Conservation (phyloP, 495 filamentous ascomycete species). For the Neurospora terricola region DNA sequence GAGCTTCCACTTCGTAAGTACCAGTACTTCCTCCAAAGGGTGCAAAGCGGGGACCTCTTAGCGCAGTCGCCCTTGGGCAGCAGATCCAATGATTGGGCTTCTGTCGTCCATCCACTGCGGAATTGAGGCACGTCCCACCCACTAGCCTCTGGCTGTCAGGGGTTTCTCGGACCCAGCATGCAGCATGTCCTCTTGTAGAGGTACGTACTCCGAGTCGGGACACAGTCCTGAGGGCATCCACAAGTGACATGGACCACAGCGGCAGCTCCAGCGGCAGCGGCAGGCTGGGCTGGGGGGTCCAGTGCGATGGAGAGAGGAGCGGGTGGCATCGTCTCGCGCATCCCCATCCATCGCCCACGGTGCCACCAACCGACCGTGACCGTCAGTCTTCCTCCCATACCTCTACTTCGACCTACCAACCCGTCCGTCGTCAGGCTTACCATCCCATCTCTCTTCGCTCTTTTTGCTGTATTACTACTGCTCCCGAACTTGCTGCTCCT, state of each 20-base stretch:
- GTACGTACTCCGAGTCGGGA: not conserved
- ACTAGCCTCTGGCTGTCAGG: slow-evolving; percentile 8
- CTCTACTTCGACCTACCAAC: slow-evolving; percentile 14
- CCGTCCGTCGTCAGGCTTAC: slow-evolving; percentile 16
- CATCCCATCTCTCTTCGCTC: slow-evolving; percentile 20
- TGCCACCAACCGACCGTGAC: slow-evolving; percentile 4
- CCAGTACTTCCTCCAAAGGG: not conserved
- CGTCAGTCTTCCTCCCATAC: slow-evolving; percentile 12
- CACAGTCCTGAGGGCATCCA: not conserved
- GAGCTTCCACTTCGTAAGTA: not conserved
- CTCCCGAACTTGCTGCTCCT: slow-evolving; percentile 23
- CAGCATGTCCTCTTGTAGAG: not conserved
- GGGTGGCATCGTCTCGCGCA: not conserved
- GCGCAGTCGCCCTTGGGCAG: slow-evolving; percentile 16
- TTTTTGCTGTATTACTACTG: slow-evolving; percentile 22
- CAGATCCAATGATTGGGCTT: slow-evolving; percentile 11
- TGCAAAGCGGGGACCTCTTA: slow-evolving; percentile 18
- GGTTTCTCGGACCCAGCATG: slow-evolving; percentile 6
- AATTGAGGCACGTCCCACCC: not conserved
- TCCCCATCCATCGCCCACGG: not conserved
- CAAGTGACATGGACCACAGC: not conserved
- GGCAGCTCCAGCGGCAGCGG: not conserved
- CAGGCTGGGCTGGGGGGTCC: not conserved
- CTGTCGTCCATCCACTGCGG: slow-evolving; percentile 10
- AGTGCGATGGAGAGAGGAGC: not conserved